These are phyloP conservation scores for Lactarius vividus DNA, from an alignment of 768 basidiomycete species.

Conservation along the genomic window DNA sequence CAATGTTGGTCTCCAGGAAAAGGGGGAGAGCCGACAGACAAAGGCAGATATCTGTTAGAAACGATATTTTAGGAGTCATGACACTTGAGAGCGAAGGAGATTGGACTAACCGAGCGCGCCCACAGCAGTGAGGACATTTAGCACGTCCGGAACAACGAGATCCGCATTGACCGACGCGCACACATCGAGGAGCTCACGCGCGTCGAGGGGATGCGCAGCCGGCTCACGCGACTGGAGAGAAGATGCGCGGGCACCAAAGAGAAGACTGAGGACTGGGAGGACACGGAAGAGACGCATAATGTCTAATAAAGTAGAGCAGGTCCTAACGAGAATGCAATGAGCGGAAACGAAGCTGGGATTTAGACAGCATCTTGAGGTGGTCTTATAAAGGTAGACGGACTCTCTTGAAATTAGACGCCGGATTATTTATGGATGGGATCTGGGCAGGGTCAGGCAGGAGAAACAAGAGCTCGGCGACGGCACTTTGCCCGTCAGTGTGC, in stretches of 20 bases:
- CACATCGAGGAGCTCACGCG: constrained; percentile 35
- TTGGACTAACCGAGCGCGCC: constrained; percentile 34
- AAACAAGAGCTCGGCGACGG: neutral
- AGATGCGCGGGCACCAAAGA: constrained; percentile 18
- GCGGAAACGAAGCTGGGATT: neutral
- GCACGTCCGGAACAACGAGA: constrained; percentile 33
- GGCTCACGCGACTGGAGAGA: constrained; percentile 7
- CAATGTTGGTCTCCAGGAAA: constrained; percentile 36
- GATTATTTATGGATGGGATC: neutral
- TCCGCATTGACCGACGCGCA: constrained; percentile 41
- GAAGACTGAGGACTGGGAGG: constrained; percentile 3
- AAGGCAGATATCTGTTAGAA: constrained; percentile 40
- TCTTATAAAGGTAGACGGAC: too few species aligned
- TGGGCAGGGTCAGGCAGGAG: neutral
- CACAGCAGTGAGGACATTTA: constrained; percentile 31
- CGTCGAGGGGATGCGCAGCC: constrained; percentile 9
- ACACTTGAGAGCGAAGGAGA: neutral
- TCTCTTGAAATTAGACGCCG: neutral
- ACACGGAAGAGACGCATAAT: constrained; percentile 21
- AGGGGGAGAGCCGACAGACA: constrained; percentile 41
- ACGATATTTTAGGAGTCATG: neutral
- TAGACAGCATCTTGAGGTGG: neutral
- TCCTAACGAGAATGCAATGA: neutral
- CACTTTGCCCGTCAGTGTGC: neutral
- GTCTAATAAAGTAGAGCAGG: too few species aligned